Conservation (phyloP, 78 protist genomes). For the Dictyostelium purpureum region DNA sequence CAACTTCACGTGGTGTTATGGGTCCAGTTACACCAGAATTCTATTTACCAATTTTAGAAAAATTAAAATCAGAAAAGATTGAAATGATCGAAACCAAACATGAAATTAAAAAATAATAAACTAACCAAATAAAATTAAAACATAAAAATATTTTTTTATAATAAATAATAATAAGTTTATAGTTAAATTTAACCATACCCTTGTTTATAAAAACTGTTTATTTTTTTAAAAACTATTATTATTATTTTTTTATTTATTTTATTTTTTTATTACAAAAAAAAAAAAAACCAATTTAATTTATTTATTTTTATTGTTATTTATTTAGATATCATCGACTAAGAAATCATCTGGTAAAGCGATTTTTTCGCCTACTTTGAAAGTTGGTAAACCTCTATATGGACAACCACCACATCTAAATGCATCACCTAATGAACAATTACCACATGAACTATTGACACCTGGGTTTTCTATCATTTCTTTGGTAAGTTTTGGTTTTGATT, state of each 20-base stretch:
- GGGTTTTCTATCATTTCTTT: conserved; percentile 81
- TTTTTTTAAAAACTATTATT: neutral
- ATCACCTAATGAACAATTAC: conserved; percentile 85
- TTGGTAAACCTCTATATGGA: conserved; percentile 86
- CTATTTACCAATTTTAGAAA: conserved; percentile 73
- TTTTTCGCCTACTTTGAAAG: conserved; percentile 86
- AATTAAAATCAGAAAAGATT: conserved; percentile 63
- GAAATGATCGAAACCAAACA: conserved; percentile 56
- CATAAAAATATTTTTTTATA: neutral
- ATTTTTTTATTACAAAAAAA: neutral
- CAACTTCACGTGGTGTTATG: conserved; percentile 47
- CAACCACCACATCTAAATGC: conserved; percentile 89
- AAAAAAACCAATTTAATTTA: neutral
- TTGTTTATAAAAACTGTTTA: neutral
- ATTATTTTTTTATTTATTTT: neutral
- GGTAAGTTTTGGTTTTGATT: conserved; percentile 61
- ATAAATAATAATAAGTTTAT: neutral
- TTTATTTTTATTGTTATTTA: neutral
- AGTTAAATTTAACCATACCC: no score
- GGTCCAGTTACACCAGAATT: conserved; percentile 76
- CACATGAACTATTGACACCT: conserved; percentile 70
- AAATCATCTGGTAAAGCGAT: conserved; percentile 80
- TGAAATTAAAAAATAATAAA: neutral
- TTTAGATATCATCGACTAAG: conserved; percentile 68
- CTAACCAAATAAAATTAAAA: neutral